Evolutionary conservation across 768 basidiomycete species (phyloP), one percentile per base, ranked within the genome.

Genomic region (Amanita subjunquillea): DNA sequence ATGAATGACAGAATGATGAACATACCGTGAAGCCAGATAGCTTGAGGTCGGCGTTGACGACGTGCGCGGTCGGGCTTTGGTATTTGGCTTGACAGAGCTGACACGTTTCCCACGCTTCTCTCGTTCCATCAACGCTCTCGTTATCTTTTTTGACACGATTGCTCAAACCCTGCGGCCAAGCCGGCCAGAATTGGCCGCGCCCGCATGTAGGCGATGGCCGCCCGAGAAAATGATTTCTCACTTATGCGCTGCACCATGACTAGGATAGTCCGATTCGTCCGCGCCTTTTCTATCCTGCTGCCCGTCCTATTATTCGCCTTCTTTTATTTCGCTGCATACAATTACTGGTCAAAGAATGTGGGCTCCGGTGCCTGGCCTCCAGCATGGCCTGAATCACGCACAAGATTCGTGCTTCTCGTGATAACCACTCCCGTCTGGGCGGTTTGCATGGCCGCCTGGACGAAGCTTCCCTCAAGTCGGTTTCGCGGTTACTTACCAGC

Each of bases 21-120:
- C 74, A 62, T 68, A 77, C 76, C 71, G 71, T 69, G 64, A 70
- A 71, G 69, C 64, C 69, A 30, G 57, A 56, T 49, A 57, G 67
- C 67, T 67, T 62, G 66, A 63, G 58, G 69, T 69, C 70, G 70
- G 68, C 68, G 66, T 69, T 65, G 63, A 64, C 71, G 72, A 74
- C 71, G 72, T 69, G 67, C 67, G 70, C 70, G 65, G 66, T 65
- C 65, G 65, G 59, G 59, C 68, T 67, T 69, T 65, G 60, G 62
- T 57, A 55, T 63, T 59, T 69, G 60, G 62, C 60, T 20, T 13
- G 60, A 62, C 65, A 66, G 48, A 63, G 63, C 63, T 64, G 51
- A 23, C 10, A 50, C 42, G 6, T 53, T 69, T 72, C 69, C 68
- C 72, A 73, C 72, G 68, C 65, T 4, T 25, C 12, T 12, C 29